phyloP scores from a whole-genome alignment of 805 yeast species.

The Suhomyces sp. region DNA sequence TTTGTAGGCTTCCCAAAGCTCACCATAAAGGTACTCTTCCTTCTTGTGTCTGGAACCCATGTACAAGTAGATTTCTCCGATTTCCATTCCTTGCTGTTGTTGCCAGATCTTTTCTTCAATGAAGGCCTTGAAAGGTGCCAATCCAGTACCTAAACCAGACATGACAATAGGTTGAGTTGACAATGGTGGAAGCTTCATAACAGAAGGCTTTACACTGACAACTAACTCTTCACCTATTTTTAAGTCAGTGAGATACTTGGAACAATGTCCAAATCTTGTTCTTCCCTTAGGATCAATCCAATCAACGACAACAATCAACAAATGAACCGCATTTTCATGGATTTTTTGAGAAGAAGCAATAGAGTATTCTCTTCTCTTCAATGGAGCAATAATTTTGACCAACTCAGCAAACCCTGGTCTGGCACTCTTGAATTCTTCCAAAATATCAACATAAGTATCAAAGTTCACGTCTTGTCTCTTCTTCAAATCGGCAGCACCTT shows the following conservation, averaged over 20 bases:
- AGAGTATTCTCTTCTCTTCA: constrained; percentile 96
- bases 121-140: constrained; percentile 97
- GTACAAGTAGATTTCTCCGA: constrained; percentile 85
- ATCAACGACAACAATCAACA: constrained; percentile 92
- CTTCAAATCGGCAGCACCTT: constrained; percentile 84
- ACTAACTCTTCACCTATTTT: constrained; percentile 79
- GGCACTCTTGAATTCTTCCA: constrained; percentile 77
- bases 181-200: constrained; percentile 90
- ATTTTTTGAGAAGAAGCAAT: constrained; percentile 94
- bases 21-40: constrained; percentile 95
- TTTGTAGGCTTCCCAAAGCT: constrained; percentile 94
- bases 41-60: constrained; percentile 94
- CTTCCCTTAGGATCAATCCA: constrained; percentile 89
- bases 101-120: constrained; percentile 95
- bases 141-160: constrained; percentile 97
- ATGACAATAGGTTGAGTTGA: constrained; percentile 88
- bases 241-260: constrained; percentile 83
- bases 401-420: constrained; percentile 73
- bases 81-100: constrained; percentile 79
- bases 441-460: constrained; percentile 76
- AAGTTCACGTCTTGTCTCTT: constrained; percentile 81
- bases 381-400: constrained; percentile 71
- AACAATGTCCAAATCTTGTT: constrained; percentile 89
- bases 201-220: constrained; percentile 94
- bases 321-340: constrained; percentile 88